These are phyloP conservation scores for Leccinum arenicola DNA, from an alignment of 768 basidiomycete species.

Conservation along the genomic window DNA sequence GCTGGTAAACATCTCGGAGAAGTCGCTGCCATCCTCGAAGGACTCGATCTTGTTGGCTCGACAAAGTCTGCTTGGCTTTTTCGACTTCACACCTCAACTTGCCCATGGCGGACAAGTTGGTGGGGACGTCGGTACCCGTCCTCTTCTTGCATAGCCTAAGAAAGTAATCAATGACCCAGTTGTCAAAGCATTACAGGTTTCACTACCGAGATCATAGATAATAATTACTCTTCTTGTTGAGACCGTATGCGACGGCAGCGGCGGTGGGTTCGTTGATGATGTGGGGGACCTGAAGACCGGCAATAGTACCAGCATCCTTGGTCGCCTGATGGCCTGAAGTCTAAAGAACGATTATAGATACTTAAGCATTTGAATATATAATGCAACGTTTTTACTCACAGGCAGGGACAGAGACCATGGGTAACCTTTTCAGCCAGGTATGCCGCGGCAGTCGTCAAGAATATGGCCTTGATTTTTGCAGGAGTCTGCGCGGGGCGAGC, in stretches of 20 bases:
- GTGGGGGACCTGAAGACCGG: not conserved
- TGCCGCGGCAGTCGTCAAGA: too few species aligned
- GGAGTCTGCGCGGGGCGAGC: too few species aligned
- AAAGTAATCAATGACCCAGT: slow-evolving; percentile 88
- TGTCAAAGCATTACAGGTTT: slow-evolving; percentile 98
- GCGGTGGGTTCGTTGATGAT: not conserved
- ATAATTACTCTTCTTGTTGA: slow-evolving; percentile 95
- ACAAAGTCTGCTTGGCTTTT: slow-evolving; percentile 90
- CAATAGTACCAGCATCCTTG: not conserved
- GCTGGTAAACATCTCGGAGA: slow-evolving; percentile 93
- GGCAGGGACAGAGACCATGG: too few species aligned
- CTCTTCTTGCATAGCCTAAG: slow-evolving; percentile 90
- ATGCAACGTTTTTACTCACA: too few species aligned
- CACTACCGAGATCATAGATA: slow-evolving; percentile 64
- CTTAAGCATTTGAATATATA: too few species aligned
- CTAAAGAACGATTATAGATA: too few species aligned
- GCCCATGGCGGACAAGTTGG: slow-evolving; percentile 64
- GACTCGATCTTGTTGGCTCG: slow-evolving; percentile 54
- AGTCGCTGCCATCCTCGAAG: slow-evolving; percentile 92
- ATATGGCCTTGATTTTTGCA: too few species aligned
- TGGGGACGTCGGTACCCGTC: slow-evolving; percentile 78
- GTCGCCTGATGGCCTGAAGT: not conserved
- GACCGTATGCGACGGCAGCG: slow-evolving; percentile 45
- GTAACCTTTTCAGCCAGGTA: too few species aligned
- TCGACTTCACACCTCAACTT: slow-evolving; percentile 93